Evolutionary conservation across 495 filamentous ascomycete species (phyloP).

Genomic region (Xylaria acuta): DNA sequence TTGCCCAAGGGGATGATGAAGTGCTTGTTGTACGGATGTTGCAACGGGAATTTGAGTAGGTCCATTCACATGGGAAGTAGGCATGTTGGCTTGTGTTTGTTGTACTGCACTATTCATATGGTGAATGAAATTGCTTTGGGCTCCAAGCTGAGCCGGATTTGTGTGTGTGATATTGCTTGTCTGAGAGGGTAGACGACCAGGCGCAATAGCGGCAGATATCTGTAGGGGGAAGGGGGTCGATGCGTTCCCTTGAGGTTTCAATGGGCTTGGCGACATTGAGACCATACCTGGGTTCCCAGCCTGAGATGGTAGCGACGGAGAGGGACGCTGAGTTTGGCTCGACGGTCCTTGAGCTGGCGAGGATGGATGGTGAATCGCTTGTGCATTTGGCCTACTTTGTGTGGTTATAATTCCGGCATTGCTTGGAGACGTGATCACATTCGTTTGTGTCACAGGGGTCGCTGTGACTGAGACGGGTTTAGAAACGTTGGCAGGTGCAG

Average conservation of each 20-base stretch:
- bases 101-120: conserved; percentile 5
- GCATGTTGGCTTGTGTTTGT: background rate
- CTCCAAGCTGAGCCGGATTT: background rate
- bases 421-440: background rate
- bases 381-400: background rate
- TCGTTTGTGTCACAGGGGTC: background rate
- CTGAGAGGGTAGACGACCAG: conserved; percentile 9
- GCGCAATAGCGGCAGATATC: background rate
- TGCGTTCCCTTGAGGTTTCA: background rate
- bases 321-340: background rate
- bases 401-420: background rate
- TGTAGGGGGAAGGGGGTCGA: background rate
- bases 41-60: background rate
- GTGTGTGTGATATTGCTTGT: background rate
- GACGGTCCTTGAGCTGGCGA: background rate
- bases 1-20: background rate
- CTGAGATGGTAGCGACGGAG: conserved; percentile 2
- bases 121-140: background rate
- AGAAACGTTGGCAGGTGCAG: background rate
- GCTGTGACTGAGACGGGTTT: background rate
- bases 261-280: conserved; percentile 1
- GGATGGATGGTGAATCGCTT: background rate
- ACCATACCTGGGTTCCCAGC: background rate
- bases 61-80: background rate
- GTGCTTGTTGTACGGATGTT: background rate